Evolutionary conservation across 495 filamentous ascomycete genomes (phyloP).

Genomic region (Tuber borchii): DNA sequence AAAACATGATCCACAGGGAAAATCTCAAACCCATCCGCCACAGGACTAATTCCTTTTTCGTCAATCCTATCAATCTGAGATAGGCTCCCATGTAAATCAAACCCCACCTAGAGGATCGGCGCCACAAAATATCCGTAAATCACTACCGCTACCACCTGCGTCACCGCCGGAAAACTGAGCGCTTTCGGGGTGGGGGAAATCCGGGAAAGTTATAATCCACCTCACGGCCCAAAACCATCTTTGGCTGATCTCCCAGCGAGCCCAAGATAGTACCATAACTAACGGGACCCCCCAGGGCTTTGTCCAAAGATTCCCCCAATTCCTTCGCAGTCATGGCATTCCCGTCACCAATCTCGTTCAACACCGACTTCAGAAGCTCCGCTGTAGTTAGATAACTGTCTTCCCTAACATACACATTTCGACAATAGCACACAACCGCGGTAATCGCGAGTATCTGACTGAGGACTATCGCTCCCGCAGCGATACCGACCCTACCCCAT

Average conservation of each 20-base stretch:
- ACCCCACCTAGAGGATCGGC: background rate
- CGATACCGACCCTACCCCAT: background rate
- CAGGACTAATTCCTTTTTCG: background rate
- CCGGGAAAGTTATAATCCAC: background rate
- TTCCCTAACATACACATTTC: background rate
- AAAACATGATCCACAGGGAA: no score
- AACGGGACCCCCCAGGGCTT: background rate
- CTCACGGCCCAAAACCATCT: background rate
- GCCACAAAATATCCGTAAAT: background rate
- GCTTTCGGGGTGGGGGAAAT: background rate
- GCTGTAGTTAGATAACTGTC: background rate
- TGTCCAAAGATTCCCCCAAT: background rate
- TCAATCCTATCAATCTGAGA: background rate
- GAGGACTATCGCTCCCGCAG: background rate
- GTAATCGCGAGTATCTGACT: background rate
- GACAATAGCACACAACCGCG: background rate
- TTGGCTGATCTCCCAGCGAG: background rate
- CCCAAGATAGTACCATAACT: background rate
- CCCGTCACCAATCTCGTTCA: background rate
- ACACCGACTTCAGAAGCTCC: background rate
- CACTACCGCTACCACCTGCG: background rate
- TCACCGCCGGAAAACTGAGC: background rate
- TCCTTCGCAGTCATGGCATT: background rate
- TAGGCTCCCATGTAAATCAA: background rate
- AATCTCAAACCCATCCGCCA: background rate